Percentiles rank a stretch among this genome's conserved stretches.
Evolutionary conservation across 768 basidiomycete species (phyloP).

Genomic region (Podaxis sp.): DNA sequence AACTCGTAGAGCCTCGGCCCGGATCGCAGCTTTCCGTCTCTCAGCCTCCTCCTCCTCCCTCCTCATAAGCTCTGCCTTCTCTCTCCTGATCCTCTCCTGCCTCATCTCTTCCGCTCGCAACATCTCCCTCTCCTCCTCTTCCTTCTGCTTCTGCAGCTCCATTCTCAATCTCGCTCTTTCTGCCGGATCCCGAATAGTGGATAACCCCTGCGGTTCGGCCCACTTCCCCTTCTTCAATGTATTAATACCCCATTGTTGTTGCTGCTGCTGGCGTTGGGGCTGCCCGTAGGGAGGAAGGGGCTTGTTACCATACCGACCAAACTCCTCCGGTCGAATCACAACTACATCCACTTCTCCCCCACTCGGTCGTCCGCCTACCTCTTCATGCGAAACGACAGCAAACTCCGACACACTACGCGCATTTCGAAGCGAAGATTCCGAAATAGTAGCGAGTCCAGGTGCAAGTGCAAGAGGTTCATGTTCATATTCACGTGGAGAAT

Average conservation of each 20-base stretch:
- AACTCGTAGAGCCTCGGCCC: slow-evolving; percentile 32
- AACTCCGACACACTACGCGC: slow-evolving; percentile 4
- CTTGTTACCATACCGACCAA: background rate
- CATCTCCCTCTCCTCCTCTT: slow-evolving; percentile 45
- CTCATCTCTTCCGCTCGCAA: slow-evolving; percentile 43
- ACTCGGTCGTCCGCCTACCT: background rate
- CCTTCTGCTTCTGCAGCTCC: slow-evolving; percentile 32
- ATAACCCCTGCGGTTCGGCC: slow-evolving; percentile 10
- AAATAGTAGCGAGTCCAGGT: slow-evolving; percentile 14
- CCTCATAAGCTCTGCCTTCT: slow-evolving; percentile 42
- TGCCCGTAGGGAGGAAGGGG: background rate
- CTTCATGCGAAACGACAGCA: slow-evolving; percentile 14
- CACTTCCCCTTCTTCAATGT: slow-evolving; percentile 12
- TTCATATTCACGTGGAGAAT: slow-evolving; percentile 35
- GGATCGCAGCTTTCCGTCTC: slow-evolving; percentile 6
- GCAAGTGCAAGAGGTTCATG: slow-evolving; percentile 25
- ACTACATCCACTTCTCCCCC: slow-evolving; percentile 1
- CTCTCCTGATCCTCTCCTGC: slow-evolving; percentile 35
- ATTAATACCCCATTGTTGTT: background rate
- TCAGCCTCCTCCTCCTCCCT: slow-evolving; percentile 43
- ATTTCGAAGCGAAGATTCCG: slow-evolving; percentile 5
- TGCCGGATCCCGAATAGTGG: slow-evolving; percentile 26
- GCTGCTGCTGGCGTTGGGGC: background rate
- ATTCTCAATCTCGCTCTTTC: slow-evolving; percentile 32
- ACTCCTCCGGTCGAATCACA: slow-evolving; percentile 6